phyloP scores from a whole-genome alignment of 1,139 yeast genomes.

The Casaregolazyma lundiana region DNA sequence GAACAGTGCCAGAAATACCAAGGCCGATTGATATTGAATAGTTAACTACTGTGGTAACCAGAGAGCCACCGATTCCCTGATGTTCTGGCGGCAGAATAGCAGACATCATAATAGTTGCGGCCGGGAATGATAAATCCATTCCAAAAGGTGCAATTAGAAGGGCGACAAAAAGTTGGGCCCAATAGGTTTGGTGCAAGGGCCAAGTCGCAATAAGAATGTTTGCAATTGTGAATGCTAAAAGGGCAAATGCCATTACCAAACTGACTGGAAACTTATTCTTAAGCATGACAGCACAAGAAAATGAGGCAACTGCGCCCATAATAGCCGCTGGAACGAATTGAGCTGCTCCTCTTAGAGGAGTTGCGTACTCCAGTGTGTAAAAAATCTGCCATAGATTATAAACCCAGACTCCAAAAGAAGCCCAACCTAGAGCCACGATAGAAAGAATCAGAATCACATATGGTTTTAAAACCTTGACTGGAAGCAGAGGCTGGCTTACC shows the following conservation, averaged over 20 bases:
- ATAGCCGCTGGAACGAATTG: slow-evolving; percentile 40
- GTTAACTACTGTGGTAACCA: slow-evolving; percentile 57
- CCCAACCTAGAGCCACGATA: slow-evolving; percentile 56
- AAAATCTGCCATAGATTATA: slow-evolving; percentile 43
- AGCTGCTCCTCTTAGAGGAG: slow-evolving; percentile 40
- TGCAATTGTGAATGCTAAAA: slow-evolving; percentile 43
- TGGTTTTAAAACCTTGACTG: slow-evolving; percentile 40
- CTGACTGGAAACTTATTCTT: slow-evolving; percentile 38
- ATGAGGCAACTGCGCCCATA: slow-evolving; percentile 46
- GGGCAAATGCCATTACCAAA: slow-evolving; percentile 40
- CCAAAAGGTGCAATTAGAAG: slow-evolving; percentile 49
- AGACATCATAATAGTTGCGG: slow-evolving; percentile 51
- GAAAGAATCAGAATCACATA: slow-evolving; percentile 45
- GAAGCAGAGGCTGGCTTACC: slow-evolving; percentile 44
- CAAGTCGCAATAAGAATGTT: slow-evolving; percentile 42
- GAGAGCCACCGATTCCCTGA: slow-evolving; percentile 64
- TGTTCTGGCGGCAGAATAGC: slow-evolving; percentile 47
- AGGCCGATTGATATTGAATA: slow-evolving; percentile 61
- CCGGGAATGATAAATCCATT: slow-evolving; percentile 65
- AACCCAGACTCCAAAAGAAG: slow-evolving; percentile 57
- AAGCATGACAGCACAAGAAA: slow-evolving; percentile 40
- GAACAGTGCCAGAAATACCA: slow-evolving; percentile 63
- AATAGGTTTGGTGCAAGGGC: slow-evolving; percentile 45
- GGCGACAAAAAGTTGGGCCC: slow-evolving; percentile 52
- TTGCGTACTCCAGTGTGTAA: slow-evolving; percentile 31